Percentiles rank a stretch among this genome's conserved stretches.
Evolutionary conservation across 768 basidiomycete species (phyloP).

Genomic region (Serendipita sp.): DNA sequence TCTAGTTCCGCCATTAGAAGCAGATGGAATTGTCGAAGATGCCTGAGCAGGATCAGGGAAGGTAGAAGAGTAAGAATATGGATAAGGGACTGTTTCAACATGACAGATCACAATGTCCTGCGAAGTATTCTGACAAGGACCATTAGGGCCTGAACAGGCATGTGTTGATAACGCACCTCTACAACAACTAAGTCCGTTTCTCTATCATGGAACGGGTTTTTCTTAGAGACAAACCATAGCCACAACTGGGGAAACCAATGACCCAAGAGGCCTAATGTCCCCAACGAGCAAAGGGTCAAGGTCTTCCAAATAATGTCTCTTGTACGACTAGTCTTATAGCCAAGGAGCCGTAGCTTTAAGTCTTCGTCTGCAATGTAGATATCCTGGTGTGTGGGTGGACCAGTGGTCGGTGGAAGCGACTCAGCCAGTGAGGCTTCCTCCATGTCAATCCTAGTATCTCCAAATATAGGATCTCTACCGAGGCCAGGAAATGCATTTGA

Average conservation of each 20-base stretch:
- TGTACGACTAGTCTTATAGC: slow-evolving; percentile 54
- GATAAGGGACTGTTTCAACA: slow-evolving; percentile 50
- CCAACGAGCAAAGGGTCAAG: slow-evolving; percentile 50
- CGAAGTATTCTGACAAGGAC: slow-evolving; percentile 51
- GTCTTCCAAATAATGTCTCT: slow-evolving; percentile 53
- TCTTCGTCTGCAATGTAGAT: slow-evolving; percentile 84
- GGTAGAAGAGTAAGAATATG: slow-evolving; percentile 63
- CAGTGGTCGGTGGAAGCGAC: slow-evolving; percentile 55
- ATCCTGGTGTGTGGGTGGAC: slow-evolving; percentile 72
- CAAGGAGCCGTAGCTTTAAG: slow-evolving; percentile 68
- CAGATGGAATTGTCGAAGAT: not conserved
- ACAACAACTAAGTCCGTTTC: slow-evolving; percentile 65
- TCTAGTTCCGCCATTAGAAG: not conserved
- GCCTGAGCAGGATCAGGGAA: slow-evolving; percentile 31
- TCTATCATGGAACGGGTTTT: slow-evolving; percentile 65
- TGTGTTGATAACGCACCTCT: slow-evolving; percentile 50
- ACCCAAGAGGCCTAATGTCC: slow-evolving; percentile 62
- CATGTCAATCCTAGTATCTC: slow-evolving; percentile 68
- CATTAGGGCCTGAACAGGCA: not conserved
- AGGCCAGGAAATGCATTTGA: slow-evolving; percentile 44
- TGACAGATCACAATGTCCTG: slow-evolving; percentile 69
- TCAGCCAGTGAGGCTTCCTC: slow-evolving; percentile 27
- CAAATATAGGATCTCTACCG: slow-evolving; percentile 62
- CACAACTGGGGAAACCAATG: slow-evolving; percentile 89
- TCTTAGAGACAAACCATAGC: slow-evolving; percentile 72